Base-by-base conservation (phyloP, 306 rosid genomes). In the Acacia confusa region DNA sequence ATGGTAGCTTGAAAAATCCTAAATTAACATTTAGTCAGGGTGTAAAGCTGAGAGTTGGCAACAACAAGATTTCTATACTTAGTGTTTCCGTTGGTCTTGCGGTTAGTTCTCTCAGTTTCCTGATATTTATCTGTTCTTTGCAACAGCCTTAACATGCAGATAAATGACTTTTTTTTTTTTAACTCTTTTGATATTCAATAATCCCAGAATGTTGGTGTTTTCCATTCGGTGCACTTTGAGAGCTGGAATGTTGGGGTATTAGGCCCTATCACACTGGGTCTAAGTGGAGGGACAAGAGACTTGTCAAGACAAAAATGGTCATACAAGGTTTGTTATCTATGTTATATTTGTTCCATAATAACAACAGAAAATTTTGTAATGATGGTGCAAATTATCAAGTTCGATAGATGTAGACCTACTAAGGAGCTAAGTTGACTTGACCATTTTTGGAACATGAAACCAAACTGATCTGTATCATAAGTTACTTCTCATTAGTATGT, bases 71-170 rank as follows among this genome's bases (percentile, higher is more conserved):
- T 81, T 93, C 98, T 48, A 82, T 96, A 75, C 88, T 94, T n/a
- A 96, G 98, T 45, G 86, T 86, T 72, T 84, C 98, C 1, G 98
- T 96, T 0, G 99, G 99, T 76, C 97, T 96, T 40, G 87, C 97
- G 90, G 99, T 93, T 83, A 86, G 99, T 92, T 74, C 48, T 81
- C 30, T 79, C 43, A 45, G 75, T 75, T 77, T 63, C 61, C 57
- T 34, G 27, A n/a, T 44, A 19, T 81, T 34, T 36, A 20, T 10
- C 0, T 41, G 6, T 70, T 65, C 67, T 83, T 38, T 77, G 48
- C 75, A 71, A 70, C 72, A 58, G 36, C 38, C 79, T 73, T 43
- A 16, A 48, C 67, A 61, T 47, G 32, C 38, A 79, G 53, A 11
- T 43, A 17, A 32, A 28, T 82, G 64, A 57, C 8, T 12, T 72